Base-by-base conservation (phyloP, 768 basidiomycete species). In the Suillus decipiens region DNA sequence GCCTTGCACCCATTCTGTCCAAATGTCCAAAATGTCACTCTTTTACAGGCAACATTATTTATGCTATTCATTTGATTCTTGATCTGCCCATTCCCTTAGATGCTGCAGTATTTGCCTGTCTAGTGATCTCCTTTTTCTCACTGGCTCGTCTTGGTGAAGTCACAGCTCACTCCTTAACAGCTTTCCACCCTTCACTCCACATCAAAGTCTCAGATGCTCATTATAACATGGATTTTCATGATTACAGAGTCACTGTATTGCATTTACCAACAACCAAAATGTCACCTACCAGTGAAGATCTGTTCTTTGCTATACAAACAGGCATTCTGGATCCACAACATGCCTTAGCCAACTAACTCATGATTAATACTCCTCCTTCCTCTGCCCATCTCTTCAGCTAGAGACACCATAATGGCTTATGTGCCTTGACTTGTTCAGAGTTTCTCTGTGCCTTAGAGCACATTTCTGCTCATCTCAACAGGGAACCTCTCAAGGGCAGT, bases 401-500 rank as follows among this genome's bases (percentile, higher is more conserved):
- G 39, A 1, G 39, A 0, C 39, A 41, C 1, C 39, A 17, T 1
- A 15, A 6, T 6, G 39, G 39, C 1, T 15, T 41, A 0, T 1
- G 14, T 6, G 15, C 39, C 1, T 14, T 41, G 6, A 41, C 39
- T 41, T 15, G 1, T 1, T 41, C 39, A 0, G 11, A 15, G 7
- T 41, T 41, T 4, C 1, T 17, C 5, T 1, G 1, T 1, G 1
- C 15, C 5, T 1, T 41, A 3, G 39, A 5, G 0, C 6, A 15
- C 6, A 2, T 5, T 1, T 15, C 15, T 0, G 0, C 0, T 3
- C 5, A 1, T 15, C 15, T 41, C 0, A 2, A 5, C 2, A 41
- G 1, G 0, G 39, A 41, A 1, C 15, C 15, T 0, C 69, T 72
- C 24, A 10, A 14, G 0, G 14, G 73, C 0, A 28, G 28, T 53